Evolutionary conservation across 306 rosid genomes (phyloP), one percentile per base, ranked within the genome.

Genomic region (Hippophae rhamnoides): DNA sequence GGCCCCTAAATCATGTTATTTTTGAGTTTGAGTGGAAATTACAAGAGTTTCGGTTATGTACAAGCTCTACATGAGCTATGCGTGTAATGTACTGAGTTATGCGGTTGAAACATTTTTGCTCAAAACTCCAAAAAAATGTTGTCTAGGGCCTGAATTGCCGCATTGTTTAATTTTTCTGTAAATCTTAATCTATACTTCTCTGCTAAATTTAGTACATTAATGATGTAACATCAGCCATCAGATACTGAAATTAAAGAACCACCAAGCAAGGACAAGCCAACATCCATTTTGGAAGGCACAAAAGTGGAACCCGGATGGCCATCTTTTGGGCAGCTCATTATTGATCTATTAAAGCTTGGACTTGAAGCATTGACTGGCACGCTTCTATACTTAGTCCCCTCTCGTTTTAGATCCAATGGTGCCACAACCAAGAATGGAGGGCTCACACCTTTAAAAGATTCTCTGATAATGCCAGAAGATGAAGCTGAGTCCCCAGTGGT

Each of bases 241-340:
- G 81, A 67, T 54, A 56, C 69, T 27, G 81, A 75, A 61, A 76
- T 58, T n/a, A 82, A 86, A 70, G 90, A 66, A 13, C 77, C 77
- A 56, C 64, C 73, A 59, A 67, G 76, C 54, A 70, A 66, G 58
- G 81, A 67, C 68, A 83, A 87, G 43, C 71, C 67, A 41, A 63
- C 71, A 57, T 64, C 78, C 43, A 47, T 76, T 42, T 65, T 62
- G 31, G 86, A 81, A 63, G 74, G 67, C 57, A 51, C 65, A 49
- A 88, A 92, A 82, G 99, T 83, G 60, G 99, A 86, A 54, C 95
- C 90, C 0, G 92, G 96, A 67, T 88, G 95, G 99, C 96, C 95
- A 10, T 92, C 95, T 69, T 80, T 88, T 7, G 84, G 93, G 51
- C 99, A 79, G 66, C 93, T 85, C 57, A 23, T 84, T 7, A 47